Base-by-base conservation (phyloP, 1,139 yeast species). In the Candida labiduridarum region DNA sequence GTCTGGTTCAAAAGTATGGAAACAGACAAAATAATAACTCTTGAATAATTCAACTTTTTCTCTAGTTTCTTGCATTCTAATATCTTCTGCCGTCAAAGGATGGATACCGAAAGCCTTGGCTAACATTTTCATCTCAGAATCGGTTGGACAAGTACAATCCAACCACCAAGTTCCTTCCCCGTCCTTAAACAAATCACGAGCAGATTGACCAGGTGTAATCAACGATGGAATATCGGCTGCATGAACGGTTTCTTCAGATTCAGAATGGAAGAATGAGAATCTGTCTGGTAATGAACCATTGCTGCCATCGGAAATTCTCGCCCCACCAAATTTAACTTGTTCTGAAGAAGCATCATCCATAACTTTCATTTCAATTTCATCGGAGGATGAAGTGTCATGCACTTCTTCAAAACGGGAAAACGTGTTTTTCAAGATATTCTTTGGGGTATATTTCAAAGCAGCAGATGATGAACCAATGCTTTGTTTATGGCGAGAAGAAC, bases 221-320 rank as follows among this genome's bases (percentile, higher is more conserved):
- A 92, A 71, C 1, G 94, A 82, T 3, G 95, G 87, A 41, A 92
- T 76, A 62, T 90, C 96, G 1, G 96, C 86, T 1, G 96, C 88
- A 68, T 92, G 97, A 15, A 89, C 79, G 0, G 98, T 94, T 61
- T 87, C 96, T 52, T 90, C 97, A 9, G 84, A 74, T 51, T 87
- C 90, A 0, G 95, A 82, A 41, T 85, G 83, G 66, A 90, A 92
- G 65, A 89, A 89, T 34, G 95, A 83, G 67, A 88, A 92, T 51
- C 98, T 72, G 58, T 88, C 92, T 15, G 91, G 90, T 82, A 5
- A 84, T 70, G 52, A 29, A n/a, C 52, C 52, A 34, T 38, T 45
- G 15, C 40, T 44, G 19, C 54, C 57, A 46, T 51, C 54, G 4
- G 52, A 49, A 25, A 53, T 46, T 36, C 52, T 45, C 7, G 56